Conservation (phyloP, 495 filamentous ascomycete genomes). For the Penicillium cataractarum region DNA sequence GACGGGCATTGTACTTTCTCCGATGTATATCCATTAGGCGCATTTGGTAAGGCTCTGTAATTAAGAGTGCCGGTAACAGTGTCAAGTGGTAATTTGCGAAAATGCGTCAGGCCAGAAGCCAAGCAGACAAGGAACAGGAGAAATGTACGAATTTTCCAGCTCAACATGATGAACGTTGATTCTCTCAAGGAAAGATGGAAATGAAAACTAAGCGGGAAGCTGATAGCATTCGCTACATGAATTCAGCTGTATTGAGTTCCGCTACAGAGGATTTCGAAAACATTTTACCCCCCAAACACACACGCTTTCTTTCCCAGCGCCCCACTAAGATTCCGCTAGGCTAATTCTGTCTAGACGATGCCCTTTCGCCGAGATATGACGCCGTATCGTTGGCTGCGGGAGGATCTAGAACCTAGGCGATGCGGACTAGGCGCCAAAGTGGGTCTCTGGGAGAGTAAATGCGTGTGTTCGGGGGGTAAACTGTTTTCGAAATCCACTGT, state of each 20-base stretch:
- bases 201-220: background rate
- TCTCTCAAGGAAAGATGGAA: background rate
- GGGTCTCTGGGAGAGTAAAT: too few relatives aligned
- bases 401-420: too few relatives aligned
- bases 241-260: background rate
- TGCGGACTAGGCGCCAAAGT: too few relatives aligned
- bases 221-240: background rate
- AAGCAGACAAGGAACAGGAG: constrained; percentile 1
- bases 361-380: too few relatives aligned
- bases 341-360: too few relatives aligned
- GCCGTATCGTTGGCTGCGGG: too few relatives aligned
- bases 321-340: too few relatives aligned
- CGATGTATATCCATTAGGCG: constrained; percentile 41
- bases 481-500: background rate
- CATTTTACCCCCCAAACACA: too few relatives aligned
- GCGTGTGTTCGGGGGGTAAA: too few relatives aligned
- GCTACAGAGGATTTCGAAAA: too few relatives aligned
- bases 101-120: background rate
- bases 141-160: background rate
- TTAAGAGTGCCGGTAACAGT: background rate
- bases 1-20: constrained; percentile 32
- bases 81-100: background rate
- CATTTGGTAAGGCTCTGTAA: constrained; percentile 13
- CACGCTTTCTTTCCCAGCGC: too few relatives aligned
- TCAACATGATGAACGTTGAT: background rate